These are phyloP conservation scores for Ganoderma multipileum DNA, from an alignment of 1,284 basidiomycete species.

Conservation along the genomic window DNA sequence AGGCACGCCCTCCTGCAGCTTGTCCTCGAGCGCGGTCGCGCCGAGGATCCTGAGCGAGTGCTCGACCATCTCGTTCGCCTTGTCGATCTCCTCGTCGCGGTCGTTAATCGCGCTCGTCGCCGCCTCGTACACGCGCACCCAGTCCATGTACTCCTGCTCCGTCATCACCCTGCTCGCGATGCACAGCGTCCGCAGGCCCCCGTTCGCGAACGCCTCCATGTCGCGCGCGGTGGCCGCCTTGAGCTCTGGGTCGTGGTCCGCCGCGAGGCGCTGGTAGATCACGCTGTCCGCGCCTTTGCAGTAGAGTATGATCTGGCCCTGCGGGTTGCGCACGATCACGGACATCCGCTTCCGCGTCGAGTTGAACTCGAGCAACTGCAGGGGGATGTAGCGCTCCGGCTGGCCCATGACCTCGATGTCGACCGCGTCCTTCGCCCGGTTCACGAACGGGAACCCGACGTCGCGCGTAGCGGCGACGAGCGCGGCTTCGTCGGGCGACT, in stretches of 20 bases:
- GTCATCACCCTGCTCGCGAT: constrained; percentile 83
- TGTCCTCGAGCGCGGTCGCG: constrained; percentile 96
- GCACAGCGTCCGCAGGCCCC: constrained; percentile 90
- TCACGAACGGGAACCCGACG: constrained; percentile 91
- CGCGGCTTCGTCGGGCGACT: constrained; percentile 95
- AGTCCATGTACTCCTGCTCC: constrained; percentile 86
- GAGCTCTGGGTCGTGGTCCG: constrained; percentile 76
- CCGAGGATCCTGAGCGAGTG: constrained; percentile 85
- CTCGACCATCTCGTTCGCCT: constrained; percentile 87
- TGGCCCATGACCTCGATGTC: constrained; percentile 95
- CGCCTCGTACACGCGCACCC: constrained; percentile 85
- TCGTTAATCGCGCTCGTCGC: constrained; percentile 80
- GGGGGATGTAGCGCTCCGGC: constrained; percentile 79
- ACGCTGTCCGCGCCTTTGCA: constrained; percentile 98
- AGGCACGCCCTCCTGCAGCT: constrained; percentile 96
- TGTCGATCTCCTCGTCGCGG: constrained; percentile 91
- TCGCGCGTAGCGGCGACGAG: constrained; percentile 92
- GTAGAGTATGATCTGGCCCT: constrained; percentile 84
- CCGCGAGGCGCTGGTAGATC: constrained; percentile 85
- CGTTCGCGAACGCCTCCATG: constrained; percentile 94
- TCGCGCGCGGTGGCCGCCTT: constrained; percentile 85
- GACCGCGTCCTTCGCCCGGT: constrained; percentile 75
- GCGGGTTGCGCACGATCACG: constrained; percentile 83
- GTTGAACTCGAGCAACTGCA: constrained; percentile 93
- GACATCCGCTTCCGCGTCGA: constrained; percentile 95